Evolutionary conservation across 2,329 filamentous ascomycete species (phyloP).

Genomic region (Penicillium sclerotiorum): DNA sequence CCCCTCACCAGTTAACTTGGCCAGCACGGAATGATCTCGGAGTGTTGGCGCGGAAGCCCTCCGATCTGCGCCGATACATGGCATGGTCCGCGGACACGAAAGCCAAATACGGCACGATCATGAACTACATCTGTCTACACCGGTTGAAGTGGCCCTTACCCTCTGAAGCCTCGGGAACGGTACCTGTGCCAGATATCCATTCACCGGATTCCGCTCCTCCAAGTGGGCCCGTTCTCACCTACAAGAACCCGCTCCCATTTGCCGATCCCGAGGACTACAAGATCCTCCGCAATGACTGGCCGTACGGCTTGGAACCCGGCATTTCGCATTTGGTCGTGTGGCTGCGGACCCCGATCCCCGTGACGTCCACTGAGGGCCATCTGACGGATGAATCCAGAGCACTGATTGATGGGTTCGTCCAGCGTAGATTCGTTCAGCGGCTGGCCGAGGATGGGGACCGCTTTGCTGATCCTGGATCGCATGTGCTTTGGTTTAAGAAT

Average conservation of each 20-base stretch:
- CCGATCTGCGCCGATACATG: conserved; percentile 62
- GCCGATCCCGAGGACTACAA: conserved; percentile 57
- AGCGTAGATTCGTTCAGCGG: conserved; percentile 51
- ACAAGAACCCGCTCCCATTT: conserved; percentile 55
- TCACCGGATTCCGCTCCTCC: conserved; percentile 14
- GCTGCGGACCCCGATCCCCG: conserved; percentile 55
- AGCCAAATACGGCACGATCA: conserved; percentile 57
- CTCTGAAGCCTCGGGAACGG: background rate
- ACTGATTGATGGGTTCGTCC: conserved; percentile 54
- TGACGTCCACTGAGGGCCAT: conserved; percentile 51
- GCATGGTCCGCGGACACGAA: conserved; percentile 60
- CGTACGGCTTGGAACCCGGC: conserved; percentile 59
- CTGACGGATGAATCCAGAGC: conserved; percentile 53
- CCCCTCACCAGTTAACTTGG: conserved; percentile 15
- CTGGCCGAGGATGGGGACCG: conserved; percentile 38
- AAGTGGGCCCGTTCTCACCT: conserved; percentile 29
- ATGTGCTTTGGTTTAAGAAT: conserved; percentile 68
- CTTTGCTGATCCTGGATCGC: conserved; percentile 39
- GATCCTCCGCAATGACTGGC: conserved; percentile 65
- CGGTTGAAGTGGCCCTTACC: conserved; percentile 56
- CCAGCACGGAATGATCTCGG: conserved; percentile 56
- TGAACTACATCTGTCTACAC: conserved; percentile 58
- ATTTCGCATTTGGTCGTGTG: conserved; percentile 62
- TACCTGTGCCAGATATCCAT: background rate
- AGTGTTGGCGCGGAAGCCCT: conserved; percentile 61